phyloP scores from a whole-genome alignment of 805 yeast species.

The Candida endomychidarum region DNA sequence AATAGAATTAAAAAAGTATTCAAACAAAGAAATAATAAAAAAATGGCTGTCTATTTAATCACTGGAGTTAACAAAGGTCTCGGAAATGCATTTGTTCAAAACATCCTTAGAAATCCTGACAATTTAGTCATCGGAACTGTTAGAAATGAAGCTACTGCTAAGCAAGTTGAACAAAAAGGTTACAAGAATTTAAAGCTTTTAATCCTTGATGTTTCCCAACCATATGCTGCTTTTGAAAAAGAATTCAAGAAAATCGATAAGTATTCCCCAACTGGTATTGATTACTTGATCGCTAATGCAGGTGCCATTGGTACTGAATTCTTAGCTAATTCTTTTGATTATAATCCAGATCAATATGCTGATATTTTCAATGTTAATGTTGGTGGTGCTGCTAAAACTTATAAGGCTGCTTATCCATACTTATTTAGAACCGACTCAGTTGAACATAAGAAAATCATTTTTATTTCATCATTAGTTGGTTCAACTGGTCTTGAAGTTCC shows the following conservation, averaged over 20 bases:
- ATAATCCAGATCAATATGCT: conserved; percentile 1
- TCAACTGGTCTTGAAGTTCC: conserved; percentile 4
- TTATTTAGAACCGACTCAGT: conserved; percentile 17
- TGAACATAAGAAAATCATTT: conserved; percentile 22
- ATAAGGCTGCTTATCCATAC: conserved; percentile 27
- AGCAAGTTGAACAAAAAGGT: conserved; percentile 2
- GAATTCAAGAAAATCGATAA: conserved; percentile 10
- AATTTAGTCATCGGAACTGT: conserved; percentile 41
- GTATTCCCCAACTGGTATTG: conserved; percentile 21
- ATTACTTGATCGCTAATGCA: conserved; percentile 35
- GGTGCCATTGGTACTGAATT: conserved; percentile 17
- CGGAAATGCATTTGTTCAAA: conserved; percentile 30
- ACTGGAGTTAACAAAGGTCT: conserved; percentile 45
- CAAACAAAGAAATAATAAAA: too few species aligned
- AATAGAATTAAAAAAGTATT: too few species aligned
- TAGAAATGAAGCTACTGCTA: conserved; percentile 27
- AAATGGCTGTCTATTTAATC: conserved; percentile 17
- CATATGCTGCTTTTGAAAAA: conserved; percentile 6
- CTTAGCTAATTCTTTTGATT: background rate
- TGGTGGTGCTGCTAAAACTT: conserved; percentile 15
- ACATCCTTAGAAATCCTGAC: conserved; percentile 22
- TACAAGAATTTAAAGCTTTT: conserved; percentile 10
- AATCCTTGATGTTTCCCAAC: conserved; percentile 8
- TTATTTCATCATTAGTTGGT: conserved; percentile 23
- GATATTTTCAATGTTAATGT: conserved; percentile 9